Evolutionary conservation across 1,284 basidiomycete genomes (phyloP), one percentile per base, ranked within the genome.

Genomic region (Paramarasmius palmivorus): DNA sequence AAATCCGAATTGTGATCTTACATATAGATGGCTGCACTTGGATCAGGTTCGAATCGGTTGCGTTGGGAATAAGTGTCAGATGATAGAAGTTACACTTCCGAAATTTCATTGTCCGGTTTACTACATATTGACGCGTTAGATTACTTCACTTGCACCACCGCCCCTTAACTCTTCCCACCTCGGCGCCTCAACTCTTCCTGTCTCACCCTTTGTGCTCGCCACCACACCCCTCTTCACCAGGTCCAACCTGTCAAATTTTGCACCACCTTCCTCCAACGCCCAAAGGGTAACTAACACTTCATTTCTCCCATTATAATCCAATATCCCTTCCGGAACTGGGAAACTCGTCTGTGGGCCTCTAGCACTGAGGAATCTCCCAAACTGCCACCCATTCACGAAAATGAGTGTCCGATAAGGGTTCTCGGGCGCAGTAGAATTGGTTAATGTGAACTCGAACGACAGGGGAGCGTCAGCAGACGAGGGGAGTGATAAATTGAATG

Each of bases 301-400:
- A 44, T 76, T 75, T 15, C 61, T 61, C 2, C 73, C 74, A 38
- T 67, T 66, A 49, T 73, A 71, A 57, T 76, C 72, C 32, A 76
- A 54, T 40, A 76, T 75, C 15, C 74, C 74, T 57, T 75, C 73
- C 0, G 74, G 74, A 25, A 76, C 62, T 29, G 73, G 66, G 44
- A 63, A 69, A 46, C 68, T 68, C 14, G 64, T 63, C 58, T 72
- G 70, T 0, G 70, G 70, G 0, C 69, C 65, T 17, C 67, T 60
- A 1, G 63, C 61, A 4, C 65, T 66, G 8, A 65, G 14, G 57
- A 68, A 69, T 51, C 71, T 64, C 40, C 75, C 75, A 50, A 75
- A 76, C 53, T 77, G 73, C 73, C 73, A 76, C 2, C 74, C 74
- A 52, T 76, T 76, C 42, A 75, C 68, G 45, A 69, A 75, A 26